A percentile compares a stretch with the other conserved stretches of the same genome.
Conservation (phyloP, 2,329 filamentous ascomycete species). For the Monilinia polystroma region DNA sequence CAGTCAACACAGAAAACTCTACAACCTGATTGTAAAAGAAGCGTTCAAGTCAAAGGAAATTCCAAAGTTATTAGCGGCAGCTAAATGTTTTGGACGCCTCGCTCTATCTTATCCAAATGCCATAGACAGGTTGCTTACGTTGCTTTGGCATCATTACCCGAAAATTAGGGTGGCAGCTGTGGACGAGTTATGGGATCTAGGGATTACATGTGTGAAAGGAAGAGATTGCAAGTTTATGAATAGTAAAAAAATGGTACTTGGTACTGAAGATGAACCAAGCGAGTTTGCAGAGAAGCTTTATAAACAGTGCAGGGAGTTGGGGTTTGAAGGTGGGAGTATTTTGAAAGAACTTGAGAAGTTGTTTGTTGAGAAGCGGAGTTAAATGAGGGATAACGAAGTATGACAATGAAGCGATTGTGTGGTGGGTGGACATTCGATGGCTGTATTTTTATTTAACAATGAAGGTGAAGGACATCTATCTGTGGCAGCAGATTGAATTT, state of each 20-base stretch:
- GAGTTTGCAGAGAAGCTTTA: not conserved
- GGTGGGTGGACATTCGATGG: not conserved
- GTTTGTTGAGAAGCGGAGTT: not conserved
- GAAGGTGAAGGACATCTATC: not conserved
- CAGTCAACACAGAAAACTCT: slow-evolving; percentile 3
- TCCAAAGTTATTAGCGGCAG: not conserved
- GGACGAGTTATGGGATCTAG: slow-evolving; percentile 9
- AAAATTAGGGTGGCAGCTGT: not conserved
- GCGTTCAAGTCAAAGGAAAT: not conserved
- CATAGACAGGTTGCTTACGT: not conserved
- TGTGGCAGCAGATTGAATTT: not conserved
- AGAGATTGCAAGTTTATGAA: not conserved
- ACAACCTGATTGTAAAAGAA: not conserved
- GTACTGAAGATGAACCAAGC: not conserved
- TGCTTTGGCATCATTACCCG: not conserved
- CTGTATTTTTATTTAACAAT: not conserved
- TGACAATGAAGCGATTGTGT: not conserved
- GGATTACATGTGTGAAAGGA: not conserved
- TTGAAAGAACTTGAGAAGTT: not conserved
- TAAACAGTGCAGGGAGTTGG: not conserved
- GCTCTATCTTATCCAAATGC: not conserved
- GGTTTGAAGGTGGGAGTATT: not conserved
- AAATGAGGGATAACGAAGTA: not conserved
- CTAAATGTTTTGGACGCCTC: slow-evolving; percentile 10
- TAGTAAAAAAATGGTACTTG: not conserved